phyloP scores from a whole-genome alignment of 352 stramenopile species.

The Globisporangium nunn region DNA sequence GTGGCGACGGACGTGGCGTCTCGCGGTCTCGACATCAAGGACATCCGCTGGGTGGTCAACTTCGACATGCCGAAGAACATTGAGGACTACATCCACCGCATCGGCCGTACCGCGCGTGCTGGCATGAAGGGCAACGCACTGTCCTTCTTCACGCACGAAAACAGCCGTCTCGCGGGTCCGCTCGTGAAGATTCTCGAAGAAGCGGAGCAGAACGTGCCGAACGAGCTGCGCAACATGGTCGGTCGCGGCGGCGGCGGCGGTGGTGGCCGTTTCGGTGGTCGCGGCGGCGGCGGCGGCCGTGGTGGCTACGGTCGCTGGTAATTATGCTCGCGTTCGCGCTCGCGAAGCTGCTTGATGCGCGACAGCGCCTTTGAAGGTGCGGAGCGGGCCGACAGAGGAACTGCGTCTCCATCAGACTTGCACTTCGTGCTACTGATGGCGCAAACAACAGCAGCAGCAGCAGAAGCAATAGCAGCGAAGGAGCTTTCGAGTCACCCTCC shows the following conservation, averaged over 20 bases:
- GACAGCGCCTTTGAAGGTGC: too few species aligned
- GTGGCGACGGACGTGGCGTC: conserved; percentile 99
- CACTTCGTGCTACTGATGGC: neutral
- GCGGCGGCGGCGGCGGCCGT: conserved; percentile 42
- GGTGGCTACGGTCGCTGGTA: conserved; percentile 44
- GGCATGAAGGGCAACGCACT: conserved; percentile 92
- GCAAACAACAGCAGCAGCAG: neutral
- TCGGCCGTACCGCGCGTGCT: conserved; percentile 97
- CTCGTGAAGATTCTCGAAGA: conserved; percentile 88
- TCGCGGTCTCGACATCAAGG: conserved; percentile 98
- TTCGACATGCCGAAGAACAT: conserved; percentile 99
- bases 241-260: conserved; percentile 54
- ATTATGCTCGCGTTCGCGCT: conserved; percentile 4
- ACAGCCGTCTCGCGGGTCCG: conserved; percentile 69
- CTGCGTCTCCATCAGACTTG: neutral
- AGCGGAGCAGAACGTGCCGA: conserved; percentile 85
- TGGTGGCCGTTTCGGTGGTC: conserved; percentile 39
- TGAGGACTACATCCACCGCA: conserved; percentile 98
- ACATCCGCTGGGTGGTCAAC: conserved; percentile 99
- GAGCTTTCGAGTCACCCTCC: neutral
- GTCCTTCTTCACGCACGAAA: conserved; percentile 93
- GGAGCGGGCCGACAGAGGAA: too few species aligned
- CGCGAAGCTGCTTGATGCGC: neutral
- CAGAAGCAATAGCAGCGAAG: too few species aligned
- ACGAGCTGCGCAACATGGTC: conserved; percentile 66